Evolutionary conservation across 2,329 filamentous ascomycete species (phyloP).

Genomic region (Penicillium sp.): DNA sequence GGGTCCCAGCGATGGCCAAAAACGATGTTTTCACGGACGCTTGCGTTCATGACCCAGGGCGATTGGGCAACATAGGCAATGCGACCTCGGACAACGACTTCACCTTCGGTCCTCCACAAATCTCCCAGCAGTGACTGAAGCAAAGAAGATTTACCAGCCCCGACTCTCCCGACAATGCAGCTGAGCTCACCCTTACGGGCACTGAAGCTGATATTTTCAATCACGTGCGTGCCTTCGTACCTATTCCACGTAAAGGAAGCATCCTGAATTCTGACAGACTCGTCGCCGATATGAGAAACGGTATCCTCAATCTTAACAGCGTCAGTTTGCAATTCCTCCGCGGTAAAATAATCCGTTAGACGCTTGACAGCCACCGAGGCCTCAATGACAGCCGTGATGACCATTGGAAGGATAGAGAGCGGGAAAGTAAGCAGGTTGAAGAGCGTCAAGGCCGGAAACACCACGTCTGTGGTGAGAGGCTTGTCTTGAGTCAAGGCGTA

Average conservation of each 20-base stretch:
- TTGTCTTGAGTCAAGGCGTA: conserved; percentile 76
- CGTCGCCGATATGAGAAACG: conserved; percentile 69
- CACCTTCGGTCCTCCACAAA: conserved; percentile 77
- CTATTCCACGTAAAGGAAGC: conserved; percentile 93
- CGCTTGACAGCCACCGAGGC: conserved; percentile 85
- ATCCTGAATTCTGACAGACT: conserved; percentile 72
- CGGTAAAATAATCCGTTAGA: conserved; percentile 71
- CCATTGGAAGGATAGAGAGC: conserved; percentile 88
- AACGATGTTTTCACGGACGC: conserved; percentile 90
- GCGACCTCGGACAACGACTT: conserved; percentile 70
- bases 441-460: conserved; percentile 83
- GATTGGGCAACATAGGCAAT: conserved; percentile 88
- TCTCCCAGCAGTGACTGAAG: conserved; percentile 82
- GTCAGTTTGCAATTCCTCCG: conserved; percentile 82
- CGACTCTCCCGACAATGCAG: conserved; percentile 86
- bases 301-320: conserved; percentile 64
- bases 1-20: conserved; percentile 93
- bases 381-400: conserved; percentile 92
- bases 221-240: conserved; percentile 54
- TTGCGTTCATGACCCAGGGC: conserved; percentile 96
- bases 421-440: conserved; percentile 97
- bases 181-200: conserved; percentile 87
- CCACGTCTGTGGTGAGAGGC: conserved; percentile 83
- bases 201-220: conserved; percentile 77
- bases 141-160: conserved; percentile 86